Conservation (phyloP, 345 rosid genomes). For the Diplotaxis tenuifolia region DNA sequence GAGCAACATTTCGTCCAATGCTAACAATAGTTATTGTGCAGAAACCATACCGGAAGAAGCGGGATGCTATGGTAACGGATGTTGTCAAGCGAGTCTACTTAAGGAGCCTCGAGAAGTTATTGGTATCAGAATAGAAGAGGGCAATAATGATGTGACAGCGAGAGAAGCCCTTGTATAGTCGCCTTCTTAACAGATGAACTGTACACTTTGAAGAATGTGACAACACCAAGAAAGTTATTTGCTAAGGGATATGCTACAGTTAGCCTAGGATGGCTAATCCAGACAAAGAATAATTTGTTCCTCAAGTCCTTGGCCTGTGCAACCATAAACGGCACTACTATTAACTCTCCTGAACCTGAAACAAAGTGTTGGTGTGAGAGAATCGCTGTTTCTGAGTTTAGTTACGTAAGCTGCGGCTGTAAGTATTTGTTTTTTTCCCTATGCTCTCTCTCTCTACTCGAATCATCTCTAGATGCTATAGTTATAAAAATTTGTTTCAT, state of each 20-base stretch:
- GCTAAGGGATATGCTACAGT: neutral
- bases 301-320: constrained; percentile 5
- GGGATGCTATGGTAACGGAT: constrained; percentile 41
- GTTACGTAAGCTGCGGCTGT: neutral
- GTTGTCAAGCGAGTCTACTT: constrained; percentile 41
- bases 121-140: neutral
- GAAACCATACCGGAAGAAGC: neutral
- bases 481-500: too few relatives aligned
- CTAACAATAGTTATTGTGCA: neutral
- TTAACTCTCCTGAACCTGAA: neutral
- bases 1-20: neutral
- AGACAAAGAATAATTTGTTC: neutral
- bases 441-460: too few relatives aligned
- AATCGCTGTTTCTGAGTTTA: neutral
- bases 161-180: constrained; percentile 3
- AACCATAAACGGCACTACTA: neutral
- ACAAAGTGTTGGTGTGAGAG: neutral
- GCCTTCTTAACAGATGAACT: constrained; percentile 18
- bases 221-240: neutral
- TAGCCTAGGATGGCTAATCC: constrained; percentile 38
- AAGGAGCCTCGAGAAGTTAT: neutral
- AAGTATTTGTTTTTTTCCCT: neutral
- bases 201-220: neutral
- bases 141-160: neutral
- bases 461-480: too few relatives aligned